phyloP scores from a whole-genome alignment of 148 eudicot species.

The Arctostaphylos glauca region DNA sequence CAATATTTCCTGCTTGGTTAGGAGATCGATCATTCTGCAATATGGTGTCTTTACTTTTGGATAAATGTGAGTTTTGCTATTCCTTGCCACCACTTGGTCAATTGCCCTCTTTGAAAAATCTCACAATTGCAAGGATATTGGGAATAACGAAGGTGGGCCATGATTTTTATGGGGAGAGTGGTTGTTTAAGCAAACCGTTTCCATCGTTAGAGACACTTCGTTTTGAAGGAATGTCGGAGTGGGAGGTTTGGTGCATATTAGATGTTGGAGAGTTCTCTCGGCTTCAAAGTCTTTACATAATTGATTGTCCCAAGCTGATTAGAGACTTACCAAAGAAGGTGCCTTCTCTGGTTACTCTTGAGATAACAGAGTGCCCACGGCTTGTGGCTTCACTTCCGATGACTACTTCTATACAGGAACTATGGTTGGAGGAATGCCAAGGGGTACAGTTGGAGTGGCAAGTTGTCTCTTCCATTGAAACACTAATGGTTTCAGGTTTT shows the following conservation, averaged over 20 bases:
- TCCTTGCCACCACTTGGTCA: constrained; percentile 10
- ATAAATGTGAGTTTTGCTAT: background rate
- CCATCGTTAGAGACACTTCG: background rate
- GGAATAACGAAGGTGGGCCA: background rate
- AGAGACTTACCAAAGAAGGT: background rate
- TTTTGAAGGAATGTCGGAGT: background rate
- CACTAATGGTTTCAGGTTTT: too few relatives aligned
- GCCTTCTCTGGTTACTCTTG: too few relatives aligned
- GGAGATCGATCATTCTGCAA: background rate
- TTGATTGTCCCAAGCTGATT: background rate
- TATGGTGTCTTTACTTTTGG: background rate
- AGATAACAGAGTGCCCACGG: too few relatives aligned
- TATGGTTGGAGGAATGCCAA: too few relatives aligned
- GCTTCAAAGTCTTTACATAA: background rate
- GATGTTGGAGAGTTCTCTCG: background rate
- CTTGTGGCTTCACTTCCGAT: too few relatives aligned
- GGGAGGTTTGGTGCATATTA: background rate
- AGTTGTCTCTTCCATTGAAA: too few relatives aligned
- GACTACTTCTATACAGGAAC: too few relatives aligned
- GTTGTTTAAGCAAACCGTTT: background rate
- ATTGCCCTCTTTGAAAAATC: constrained; percentile 11
- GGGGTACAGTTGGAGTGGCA: too few relatives aligned
- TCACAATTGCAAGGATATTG: background rate
- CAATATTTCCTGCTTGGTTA: constrained; percentile 12
- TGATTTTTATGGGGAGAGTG: constrained; percentile 16